phyloP scores from a whole-genome alignment of 106 monocot genomes.

The Apostasia shenzhenica region DNA sequence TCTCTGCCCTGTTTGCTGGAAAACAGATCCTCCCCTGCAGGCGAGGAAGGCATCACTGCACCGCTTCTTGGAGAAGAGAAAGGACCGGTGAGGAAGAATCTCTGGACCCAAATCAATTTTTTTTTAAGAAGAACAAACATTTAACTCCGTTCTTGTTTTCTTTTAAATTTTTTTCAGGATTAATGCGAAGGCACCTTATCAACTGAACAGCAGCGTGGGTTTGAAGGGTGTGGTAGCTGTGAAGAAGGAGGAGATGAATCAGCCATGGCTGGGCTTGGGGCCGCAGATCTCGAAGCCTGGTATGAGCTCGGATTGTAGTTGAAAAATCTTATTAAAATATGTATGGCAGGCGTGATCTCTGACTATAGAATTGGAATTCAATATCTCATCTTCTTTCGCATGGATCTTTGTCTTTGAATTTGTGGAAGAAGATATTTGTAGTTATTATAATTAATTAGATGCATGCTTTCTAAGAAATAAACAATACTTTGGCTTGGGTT shows the following conservation, averaged over 20 bases:
- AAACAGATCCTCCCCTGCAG: constrained; percentile 41
- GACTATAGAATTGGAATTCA: too few relatives aligned
- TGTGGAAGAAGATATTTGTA: too few relatives aligned
- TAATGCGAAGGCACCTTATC: constrained; percentile 31
- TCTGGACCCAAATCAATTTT: background rate
- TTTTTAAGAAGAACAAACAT: background rate
- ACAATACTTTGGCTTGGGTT: too few relatives aligned
- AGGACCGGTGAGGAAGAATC: constrained; percentile 40
- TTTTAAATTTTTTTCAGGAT: constrained; percentile 12
- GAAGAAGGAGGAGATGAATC: constrained; percentile 21
- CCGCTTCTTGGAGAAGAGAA: constrained; percentile 84
- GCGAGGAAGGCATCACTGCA: constrained; percentile 59
- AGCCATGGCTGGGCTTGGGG: constrained; percentile 41
- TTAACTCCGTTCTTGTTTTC: background rate
- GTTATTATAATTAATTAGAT: too few relatives aligned
- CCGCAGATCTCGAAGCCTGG: constrained; percentile 4
- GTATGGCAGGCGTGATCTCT: too few relatives aligned
- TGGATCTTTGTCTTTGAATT: too few relatives aligned
- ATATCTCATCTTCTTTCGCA: too few relatives aligned
- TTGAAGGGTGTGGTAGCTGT: background rate
- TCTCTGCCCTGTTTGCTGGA: background rate
- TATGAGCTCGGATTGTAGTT: constrained; percentile 3
- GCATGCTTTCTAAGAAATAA: too few relatives aligned
- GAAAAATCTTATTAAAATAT: background rate
- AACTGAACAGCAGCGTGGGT: background rate